Percentiles rank a stretch among this genome's conserved stretches.
Evolutionary conservation across 768 basidiomycete genomes (phyloP).

Genomic region (Candolleomyces efflorescens): DNA sequence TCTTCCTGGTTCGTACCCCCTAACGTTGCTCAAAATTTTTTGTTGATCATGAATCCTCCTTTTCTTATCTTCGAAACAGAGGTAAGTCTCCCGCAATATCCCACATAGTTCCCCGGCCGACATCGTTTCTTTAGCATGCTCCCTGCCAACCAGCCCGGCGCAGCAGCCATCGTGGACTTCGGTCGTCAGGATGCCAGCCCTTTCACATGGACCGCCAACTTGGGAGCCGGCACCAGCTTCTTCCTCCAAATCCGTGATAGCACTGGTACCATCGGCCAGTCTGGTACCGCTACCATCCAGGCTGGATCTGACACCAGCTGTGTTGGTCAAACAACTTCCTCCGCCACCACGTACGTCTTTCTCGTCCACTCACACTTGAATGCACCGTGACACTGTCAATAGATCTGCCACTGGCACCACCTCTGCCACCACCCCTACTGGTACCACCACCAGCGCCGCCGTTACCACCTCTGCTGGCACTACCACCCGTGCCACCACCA

Average conservation of each 20-base stretch:
- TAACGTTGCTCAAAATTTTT: neutral
- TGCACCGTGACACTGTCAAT: too few relatives aligned
- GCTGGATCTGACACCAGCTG: conserved; percentile 18
- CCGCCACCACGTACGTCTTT: neutral
- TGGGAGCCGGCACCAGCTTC: conserved; percentile 15
- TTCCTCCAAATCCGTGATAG: conserved; percentile 22
- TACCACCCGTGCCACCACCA: conserved; percentile 2
- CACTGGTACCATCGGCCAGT: conserved; percentile 20
- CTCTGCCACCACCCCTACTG: neutral
- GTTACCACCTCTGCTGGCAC: neutral
- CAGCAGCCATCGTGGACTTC: conserved; percentile 19
- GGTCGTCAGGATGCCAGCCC: conserved; percentile 14
- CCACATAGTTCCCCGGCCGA: neutral
- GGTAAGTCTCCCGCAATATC: conserved; percentile 7
- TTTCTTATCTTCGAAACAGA: conserved; percentile 8
- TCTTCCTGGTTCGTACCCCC: conserved; percentile 23
- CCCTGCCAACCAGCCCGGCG: conserved; percentile 20
- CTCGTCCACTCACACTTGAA: neutral
- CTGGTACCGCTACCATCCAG: conserved; percentile 20
- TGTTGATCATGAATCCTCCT: neutral
- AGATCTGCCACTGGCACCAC: neutral
- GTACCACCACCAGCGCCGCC: neutral
- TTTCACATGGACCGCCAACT: conserved; percentile 24
- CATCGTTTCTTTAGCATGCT: conserved; percentile 14
- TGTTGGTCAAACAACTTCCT: conserved; percentile 11